Conservation (phyloP, 805 yeast genomes). For the Suhomyces pyralidae region DNA sequence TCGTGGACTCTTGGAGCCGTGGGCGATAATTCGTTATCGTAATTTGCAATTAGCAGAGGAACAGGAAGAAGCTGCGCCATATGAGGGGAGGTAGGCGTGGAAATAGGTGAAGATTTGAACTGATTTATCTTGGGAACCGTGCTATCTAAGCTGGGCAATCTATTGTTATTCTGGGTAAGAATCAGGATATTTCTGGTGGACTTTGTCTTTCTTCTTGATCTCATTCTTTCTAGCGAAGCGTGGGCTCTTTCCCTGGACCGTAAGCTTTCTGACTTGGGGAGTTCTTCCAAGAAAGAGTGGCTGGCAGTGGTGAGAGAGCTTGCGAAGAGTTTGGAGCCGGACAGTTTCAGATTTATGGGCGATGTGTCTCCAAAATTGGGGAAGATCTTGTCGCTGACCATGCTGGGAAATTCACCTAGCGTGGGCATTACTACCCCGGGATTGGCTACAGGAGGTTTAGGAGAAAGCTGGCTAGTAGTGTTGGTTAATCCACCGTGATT, state of each 20-base stretch:
- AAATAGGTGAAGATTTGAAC: constrained; percentile 12
- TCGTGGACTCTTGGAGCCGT: neutral
- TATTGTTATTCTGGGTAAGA: constrained; percentile 19
- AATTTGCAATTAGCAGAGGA: neutral
- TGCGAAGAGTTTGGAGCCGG: constrained; percentile 3
- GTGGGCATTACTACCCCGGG: constrained; percentile 35
- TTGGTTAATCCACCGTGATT: constrained; percentile 26
- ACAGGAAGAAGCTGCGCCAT: constrained; percentile 3
- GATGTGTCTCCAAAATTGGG: constrained; percentile 14
- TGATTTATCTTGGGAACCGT: constrained; percentile 1
- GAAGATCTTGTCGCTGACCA: constrained; percentile 28
- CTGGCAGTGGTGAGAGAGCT: neutral
- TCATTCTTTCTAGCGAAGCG: constrained; percentile 61
- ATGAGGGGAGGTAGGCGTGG: constrained; percentile 21
- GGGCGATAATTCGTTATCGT: neutral
- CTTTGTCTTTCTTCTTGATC: constrained; percentile 54
- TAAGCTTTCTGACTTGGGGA: constrained; percentile 24
- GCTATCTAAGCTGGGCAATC: constrained; percentile 22
- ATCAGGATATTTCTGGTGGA: constrained; percentile 25
- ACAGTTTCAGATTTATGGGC: neutral
- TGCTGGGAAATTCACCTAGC: constrained; percentile 40
- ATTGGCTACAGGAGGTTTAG: constrained; percentile 10
- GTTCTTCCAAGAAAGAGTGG: constrained; percentile 21
- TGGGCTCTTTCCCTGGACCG: constrained; percentile 62
- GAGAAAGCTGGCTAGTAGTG: neutral